Evolutionary conservation across 805 yeast species (phyloP).

Genomic region (Cyberlindnera americana): DNA sequence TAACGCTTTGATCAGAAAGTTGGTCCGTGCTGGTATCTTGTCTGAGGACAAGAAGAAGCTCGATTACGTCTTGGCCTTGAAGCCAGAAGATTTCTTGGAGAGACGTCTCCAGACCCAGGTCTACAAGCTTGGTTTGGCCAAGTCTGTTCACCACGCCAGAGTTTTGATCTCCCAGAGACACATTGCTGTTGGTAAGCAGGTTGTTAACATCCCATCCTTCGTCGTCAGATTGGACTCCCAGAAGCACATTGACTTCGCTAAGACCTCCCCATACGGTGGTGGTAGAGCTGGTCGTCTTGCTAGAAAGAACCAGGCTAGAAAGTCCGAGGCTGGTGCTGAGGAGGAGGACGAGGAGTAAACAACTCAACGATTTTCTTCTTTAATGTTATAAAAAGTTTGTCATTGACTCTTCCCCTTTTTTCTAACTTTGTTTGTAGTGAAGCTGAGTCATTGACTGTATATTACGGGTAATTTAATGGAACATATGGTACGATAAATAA

Average conservation of each 20-base stretch:
- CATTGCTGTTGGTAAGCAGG: slow-evolving; percentile 99
- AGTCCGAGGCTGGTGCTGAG: slow-evolving; percentile 49
- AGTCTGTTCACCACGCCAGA: slow-evolving; percentile 99
- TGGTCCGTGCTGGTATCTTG: slow-evolving; percentile 98
- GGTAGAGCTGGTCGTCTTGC: slow-evolving; percentile 99
- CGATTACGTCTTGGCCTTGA: slow-evolving; percentile 98
- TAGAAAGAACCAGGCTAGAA: slow-evolving; percentile 51
- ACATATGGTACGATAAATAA: not conserved
- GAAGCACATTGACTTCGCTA: slow-evolving; percentile 99
- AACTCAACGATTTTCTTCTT: slow-evolving; percentile 8
- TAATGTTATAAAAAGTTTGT: slow-evolving; percentile 13
- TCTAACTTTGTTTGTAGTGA: slow-evolving; percentile 5
- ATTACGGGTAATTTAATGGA: slow-evolving; percentile 9
- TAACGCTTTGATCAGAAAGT: slow-evolving; percentile 99
- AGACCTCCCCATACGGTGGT: slow-evolving; percentile 99
- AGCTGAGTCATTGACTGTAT: slow-evolving; percentile 6
- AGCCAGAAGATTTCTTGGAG: slow-evolving; percentile 98
- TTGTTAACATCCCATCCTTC: slow-evolving; percentile 98
- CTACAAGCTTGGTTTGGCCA: slow-evolving; percentile 98
- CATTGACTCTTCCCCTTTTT: slow-evolving; percentile 8
- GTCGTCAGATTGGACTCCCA: slow-evolving; percentile 99
- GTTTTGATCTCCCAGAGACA: slow-evolving; percentile 98
- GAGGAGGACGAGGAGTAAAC: slow-evolving; percentile 58
- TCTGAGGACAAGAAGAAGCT: slow-evolving; percentile 99
- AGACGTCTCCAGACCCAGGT: slow-evolving; percentile 99